Percentiles rank a stretch among this genome's conserved stretches.
Evolutionary conservation across 495 filamentous ascomycete genomes (phyloP).

Genomic region (Penicillium coprophilum): DNA sequence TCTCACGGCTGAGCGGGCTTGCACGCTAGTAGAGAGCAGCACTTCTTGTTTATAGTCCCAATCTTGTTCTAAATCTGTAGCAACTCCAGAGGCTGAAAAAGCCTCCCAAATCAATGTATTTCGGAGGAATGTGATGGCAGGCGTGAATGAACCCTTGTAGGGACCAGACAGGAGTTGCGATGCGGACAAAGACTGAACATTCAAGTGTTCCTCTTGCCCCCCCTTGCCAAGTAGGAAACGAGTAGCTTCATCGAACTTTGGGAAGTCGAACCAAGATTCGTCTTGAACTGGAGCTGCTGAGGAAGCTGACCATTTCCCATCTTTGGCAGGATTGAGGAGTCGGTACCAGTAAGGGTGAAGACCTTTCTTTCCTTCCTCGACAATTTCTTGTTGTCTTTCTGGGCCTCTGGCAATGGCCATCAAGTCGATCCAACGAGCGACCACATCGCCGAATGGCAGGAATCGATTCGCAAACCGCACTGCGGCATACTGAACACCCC

Average conservation of each 20-base stretch:
- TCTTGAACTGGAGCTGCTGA: constrained; percentile 20
- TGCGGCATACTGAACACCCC: constrained; percentile 76
- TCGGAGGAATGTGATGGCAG: constrained; percentile 68
- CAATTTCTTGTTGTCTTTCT: constrained; percentile 70
- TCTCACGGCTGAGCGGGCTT: constrained; percentile 58
- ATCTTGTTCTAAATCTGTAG: constrained; percentile 66
- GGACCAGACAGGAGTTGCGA: constrained; percentile 32
- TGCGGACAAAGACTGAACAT: constrained; percentile 20
- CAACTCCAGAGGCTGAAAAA: constrained; percentile 50
- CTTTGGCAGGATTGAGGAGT: constrained; percentile 56
- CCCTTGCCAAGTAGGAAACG: constrained; percentile 33
- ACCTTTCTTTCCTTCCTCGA: constrained; percentile 88
- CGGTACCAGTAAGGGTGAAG: constrained; percentile 78
- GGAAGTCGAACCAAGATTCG: constrained; percentile 44
- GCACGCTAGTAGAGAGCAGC: constrained; percentile 62
- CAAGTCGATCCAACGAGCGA: constrained; percentile 84
- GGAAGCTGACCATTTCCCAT: constrained; percentile 24
- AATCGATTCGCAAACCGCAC: constrained; percentile 90
- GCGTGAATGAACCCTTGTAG: constrained; percentile 48
- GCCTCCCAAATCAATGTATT: constrained; percentile 74
- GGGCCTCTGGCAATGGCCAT: constrained; percentile 66
- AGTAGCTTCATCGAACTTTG: constrained; percentile 42
- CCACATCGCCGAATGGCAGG: constrained; percentile 72
- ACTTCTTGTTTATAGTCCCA: constrained; percentile 82
- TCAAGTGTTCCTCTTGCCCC: constrained; percentile 22